Evolutionary conservation across 768 basidiomycete species (phyloP).

Genomic region (Clavaria fumosa): DNA sequence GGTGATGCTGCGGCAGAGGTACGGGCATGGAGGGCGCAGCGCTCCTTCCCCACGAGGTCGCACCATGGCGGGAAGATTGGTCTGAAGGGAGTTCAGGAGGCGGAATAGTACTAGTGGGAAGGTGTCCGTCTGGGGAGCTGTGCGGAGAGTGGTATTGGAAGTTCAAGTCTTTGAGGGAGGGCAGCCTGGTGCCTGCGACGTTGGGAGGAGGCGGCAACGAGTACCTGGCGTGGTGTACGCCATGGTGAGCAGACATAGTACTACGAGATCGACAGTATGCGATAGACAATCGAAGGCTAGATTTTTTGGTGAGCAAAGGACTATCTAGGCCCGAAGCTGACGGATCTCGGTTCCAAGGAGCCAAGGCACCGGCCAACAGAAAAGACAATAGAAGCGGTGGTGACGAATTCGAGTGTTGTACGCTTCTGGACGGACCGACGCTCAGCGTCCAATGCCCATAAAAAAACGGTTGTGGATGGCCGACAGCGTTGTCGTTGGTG

Average conservation of each 20-base stretch:
- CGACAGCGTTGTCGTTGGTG: too few species aligned
- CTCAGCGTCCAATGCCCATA: too few species aligned
- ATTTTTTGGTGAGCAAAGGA: too few species aligned
- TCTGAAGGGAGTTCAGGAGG: conserved; percentile 7
- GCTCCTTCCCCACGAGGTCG: conserved; percentile 20
- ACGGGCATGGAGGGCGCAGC: conserved; percentile 10
- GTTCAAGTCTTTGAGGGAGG: conserved; percentile 61
- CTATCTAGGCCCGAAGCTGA: too few species aligned
- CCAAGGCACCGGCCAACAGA: too few species aligned
- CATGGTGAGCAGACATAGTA: conserved; percentile 39
- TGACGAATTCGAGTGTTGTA: too few species aligned
- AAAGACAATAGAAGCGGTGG: too few species aligned
- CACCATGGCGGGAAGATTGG: conserved; percentile 12
- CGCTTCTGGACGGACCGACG: too few species aligned
- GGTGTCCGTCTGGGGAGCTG: conserved; percentile 16
- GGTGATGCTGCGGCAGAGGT: conserved; percentile 14
- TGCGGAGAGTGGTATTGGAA: conserved; percentile 30
- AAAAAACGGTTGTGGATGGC: too few species aligned
- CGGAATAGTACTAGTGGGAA: conserved; percentile 14
- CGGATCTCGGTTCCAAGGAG: too few species aligned
- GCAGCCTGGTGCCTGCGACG: conserved; percentile 37
- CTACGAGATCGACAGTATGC: conserved; percentile 8
- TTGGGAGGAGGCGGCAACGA: conserved; percentile 17
- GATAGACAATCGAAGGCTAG: too few species aligned
- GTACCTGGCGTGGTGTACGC: conserved; percentile 25